These are phyloP conservation scores for Collybia sordida DNA, from an alignment of 768 basidiomycete species.

Conservation along the genomic window DNA sequence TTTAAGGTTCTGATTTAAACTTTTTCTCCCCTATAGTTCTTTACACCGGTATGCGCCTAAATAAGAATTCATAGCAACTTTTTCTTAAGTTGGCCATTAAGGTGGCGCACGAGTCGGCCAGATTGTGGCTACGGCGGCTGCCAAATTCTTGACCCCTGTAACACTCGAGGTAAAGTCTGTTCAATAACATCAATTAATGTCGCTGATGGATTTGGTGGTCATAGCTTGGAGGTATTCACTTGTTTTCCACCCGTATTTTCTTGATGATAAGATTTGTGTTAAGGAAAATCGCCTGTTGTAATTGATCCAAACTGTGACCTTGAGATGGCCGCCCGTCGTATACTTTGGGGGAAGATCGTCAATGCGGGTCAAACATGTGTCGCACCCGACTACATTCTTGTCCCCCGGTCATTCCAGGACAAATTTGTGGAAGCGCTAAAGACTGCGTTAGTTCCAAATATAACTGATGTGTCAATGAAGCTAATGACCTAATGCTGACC, in stretches of 20 bases:
- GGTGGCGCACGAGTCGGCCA: constrained; percentile 60
- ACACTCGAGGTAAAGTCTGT: constrained; percentile 36
- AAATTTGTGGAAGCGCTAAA: constrained; percentile 44
- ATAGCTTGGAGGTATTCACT: constrained; percentile 45
- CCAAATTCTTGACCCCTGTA: constrained; percentile 72
- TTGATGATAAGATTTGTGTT: not conserved
- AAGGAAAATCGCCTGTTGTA: constrained; percentile 73
- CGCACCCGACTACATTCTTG: constrained; percentile 57
- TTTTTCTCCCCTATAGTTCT: constrained; percentile 38
- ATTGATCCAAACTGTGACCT: constrained; percentile 72
- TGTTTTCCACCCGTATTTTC: not conserved
- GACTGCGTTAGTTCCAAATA: constrained; percentile 29
- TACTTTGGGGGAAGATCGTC: constrained; percentile 79
- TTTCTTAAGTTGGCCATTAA: constrained; percentile 25
- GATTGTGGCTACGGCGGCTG: constrained; percentile 73
- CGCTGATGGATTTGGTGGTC: constrained; percentile 1
- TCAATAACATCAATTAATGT: not conserved
- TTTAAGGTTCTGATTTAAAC: not conserved
- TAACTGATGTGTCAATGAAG: not conserved
- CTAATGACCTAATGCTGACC: not conserved
- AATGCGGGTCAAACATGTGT: constrained; percentile 81
- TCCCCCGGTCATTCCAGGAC: constrained; percentile 45
- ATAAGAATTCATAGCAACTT: not conserved
- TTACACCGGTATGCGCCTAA: constrained; percentile 54
- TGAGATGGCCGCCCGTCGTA: constrained; percentile 61